These are phyloP conservation scores for Lachnum nothofagi DNA, from an alignment of 2,329 filamentous ascomycete genomes.

Conservation along the genomic window DNA sequence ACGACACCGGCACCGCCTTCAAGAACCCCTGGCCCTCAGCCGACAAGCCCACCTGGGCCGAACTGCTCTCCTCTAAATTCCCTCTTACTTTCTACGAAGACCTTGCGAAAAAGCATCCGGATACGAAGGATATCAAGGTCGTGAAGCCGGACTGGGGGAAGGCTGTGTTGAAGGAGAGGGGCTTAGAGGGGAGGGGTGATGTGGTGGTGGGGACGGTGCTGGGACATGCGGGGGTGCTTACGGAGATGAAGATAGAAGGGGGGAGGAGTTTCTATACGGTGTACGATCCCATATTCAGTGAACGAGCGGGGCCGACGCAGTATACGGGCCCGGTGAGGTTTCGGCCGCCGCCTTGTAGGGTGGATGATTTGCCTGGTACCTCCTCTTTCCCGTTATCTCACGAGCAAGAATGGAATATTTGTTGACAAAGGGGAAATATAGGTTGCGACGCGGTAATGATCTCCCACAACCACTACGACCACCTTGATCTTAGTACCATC, in stretches of 20 bases:
- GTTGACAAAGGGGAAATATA: not conserved
- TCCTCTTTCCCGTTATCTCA: not conserved
- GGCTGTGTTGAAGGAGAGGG: constrained; percentile 10
- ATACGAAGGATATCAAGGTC: constrained; percentile 17
- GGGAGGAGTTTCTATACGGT: constrained; percentile 19
- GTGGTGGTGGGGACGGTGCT: constrained; percentile 21
- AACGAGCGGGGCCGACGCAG: constrained; percentile 22
- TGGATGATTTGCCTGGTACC: constrained; percentile 64
- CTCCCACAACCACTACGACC: constrained; percentile 89
- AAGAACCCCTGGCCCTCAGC: constrained; percentile 26
- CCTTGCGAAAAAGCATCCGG: constrained; percentile 9
- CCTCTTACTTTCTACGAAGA: constrained; percentile 19
- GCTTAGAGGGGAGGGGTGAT: constrained; percentile 12
- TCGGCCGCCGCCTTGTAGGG: constrained; percentile 68
- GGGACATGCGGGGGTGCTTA: constrained; percentile 21
- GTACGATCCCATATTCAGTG: constrained; percentile 24
- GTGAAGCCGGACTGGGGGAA: constrained; percentile 22
- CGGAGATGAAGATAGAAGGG: constrained; percentile 17
- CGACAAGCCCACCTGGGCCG: constrained; percentile 16
- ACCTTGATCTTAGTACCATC: constrained; percentile 71
- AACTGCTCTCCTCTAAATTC: constrained; percentile 12
- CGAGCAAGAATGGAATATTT: not conserved
- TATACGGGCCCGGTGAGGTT: constrained; percentile 62
- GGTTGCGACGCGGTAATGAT: constrained; percentile 64
- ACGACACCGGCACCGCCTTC: constrained; percentile 17